Evolutionary conservation across 2,329 filamentous ascomycete genomes (phyloP).

Genomic region (Davidsoniella neocaledoniae): DNA sequence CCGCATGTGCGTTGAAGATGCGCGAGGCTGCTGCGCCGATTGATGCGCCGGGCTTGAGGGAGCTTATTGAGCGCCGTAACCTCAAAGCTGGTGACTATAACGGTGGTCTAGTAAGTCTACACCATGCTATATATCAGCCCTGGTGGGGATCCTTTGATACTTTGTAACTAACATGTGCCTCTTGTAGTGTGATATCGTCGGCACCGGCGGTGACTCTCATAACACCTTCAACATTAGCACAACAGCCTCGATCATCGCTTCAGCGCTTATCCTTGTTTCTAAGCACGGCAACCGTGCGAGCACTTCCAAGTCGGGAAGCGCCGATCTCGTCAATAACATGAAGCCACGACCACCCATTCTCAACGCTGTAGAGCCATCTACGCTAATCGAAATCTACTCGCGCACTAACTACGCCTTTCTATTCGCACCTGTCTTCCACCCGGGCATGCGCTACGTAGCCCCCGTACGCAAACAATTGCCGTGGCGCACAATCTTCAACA

Average conservation of each 20-base stretch:
- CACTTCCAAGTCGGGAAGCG: slow-evolving; percentile 88
- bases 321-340: slow-evolving; percentile 72
- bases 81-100: slow-evolving; percentile 56
- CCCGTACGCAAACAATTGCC: slow-evolving; percentile 75
- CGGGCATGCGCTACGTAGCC: slow-evolving; percentile 80
- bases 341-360: slow-evolving; percentile 57
- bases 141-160: not conserved
- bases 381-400: slow-evolving; percentile 56
- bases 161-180: slow-evolving; percentile 4
- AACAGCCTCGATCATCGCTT: slow-evolving; percentile 81
- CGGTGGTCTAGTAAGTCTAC: slow-evolving; percentile 59
- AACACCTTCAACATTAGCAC: slow-evolving; percentile 98
- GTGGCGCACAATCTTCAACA: slow-evolving; percentile 94
- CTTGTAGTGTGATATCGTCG: slow-evolving; percentile 70
- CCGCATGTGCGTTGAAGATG: slow-evolving; percentile 73
- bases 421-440: slow-evolving; percentile 91
- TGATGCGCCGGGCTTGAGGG: slow-evolving; percentile 43
- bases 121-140: not conserved
- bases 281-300: slow-evolving; percentile 96
- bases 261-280: slow-evolving; percentile 65
- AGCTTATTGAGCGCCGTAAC: slow-evolving; percentile 42
- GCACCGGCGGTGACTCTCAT: slow-evolving; percentile 89
- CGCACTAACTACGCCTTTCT: slow-evolving; percentile 85
- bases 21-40: slow-evolving; percentile 58
- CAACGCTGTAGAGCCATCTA: slow-evolving; percentile 52